Conservation (phyloP, 2,329 filamentous ascomycete species). For the Neophaeococcomyces mojaviensis region DNA sequence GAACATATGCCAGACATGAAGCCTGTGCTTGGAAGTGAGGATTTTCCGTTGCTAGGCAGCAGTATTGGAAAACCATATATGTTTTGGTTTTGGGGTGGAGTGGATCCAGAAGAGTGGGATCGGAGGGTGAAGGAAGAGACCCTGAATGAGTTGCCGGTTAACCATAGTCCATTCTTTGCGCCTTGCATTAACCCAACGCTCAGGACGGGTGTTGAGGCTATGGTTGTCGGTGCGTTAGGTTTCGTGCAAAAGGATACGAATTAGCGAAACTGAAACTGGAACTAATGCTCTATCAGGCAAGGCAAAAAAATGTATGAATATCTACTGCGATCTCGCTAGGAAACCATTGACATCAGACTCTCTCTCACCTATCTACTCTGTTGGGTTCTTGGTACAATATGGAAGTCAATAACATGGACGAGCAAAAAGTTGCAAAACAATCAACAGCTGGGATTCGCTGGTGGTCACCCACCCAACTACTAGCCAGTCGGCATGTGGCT, state of each 20-base stretch:
- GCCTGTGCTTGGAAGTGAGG: conserved; percentile 39
- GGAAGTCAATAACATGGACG: no score
- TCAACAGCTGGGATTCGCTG: no score
- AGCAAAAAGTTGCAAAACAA: no score
- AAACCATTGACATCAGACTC: no score
- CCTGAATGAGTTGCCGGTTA: conserved; percentile 47
- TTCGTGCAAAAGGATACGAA: conserved; percentile 30
- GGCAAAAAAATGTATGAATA: no score
- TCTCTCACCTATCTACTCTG: no score
- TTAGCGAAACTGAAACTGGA: no score
- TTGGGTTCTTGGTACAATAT: no score
- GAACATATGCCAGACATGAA: conserved; percentile 19
- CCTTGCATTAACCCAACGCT: conserved; percentile 54
- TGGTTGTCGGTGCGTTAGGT: conserved; percentile 45
- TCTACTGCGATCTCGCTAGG: no score
- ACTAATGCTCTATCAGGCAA: no score
- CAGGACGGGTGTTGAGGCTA: conserved; percentile 44
- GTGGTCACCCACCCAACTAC: no score
- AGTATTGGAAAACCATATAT: conserved; percentile 42
- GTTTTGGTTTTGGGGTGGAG: conserved; percentile 53
- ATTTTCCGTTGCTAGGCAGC: conserved; percentile 51
- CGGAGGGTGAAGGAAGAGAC: conserved; percentile 38
- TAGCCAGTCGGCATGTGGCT: no score
- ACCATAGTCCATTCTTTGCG: conserved; percentile 54
- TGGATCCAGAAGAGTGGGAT: conserved; percentile 43